These are phyloP conservation scores for Scytalidium lignicola DNA, from an alignment of 2,329 filamentous ascomycete species.

Conservation along the genomic window DNA sequence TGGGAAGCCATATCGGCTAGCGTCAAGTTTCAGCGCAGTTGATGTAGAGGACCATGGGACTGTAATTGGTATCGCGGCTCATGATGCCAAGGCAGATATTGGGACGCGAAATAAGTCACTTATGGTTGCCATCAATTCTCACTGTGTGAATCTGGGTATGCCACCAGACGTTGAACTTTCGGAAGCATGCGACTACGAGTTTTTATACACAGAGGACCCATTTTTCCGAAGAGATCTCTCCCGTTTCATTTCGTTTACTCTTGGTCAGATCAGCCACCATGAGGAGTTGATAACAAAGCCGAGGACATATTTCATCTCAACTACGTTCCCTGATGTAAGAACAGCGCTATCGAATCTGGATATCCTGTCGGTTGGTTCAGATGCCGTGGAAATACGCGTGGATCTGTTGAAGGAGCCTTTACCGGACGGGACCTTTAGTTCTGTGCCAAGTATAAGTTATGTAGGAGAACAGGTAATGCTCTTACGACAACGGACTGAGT, in stretches of 20 bases:
- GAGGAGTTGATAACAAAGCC: constrained; percentile 71
- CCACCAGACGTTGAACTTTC: constrained; percentile 63
- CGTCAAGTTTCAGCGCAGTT: constrained; percentile 49
- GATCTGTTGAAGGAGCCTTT: constrained; percentile 73
- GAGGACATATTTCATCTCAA: constrained; percentile 80
- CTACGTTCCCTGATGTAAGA: constrained; percentile 81
- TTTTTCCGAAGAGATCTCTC: constrained; percentile 72
- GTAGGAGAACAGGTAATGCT: constrained; percentile 84
- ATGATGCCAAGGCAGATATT: constrained; percentile 52
- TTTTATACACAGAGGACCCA: constrained; percentile 69
- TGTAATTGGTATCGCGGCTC: constrained; percentile 62
- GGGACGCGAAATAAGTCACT: constrained; percentile 51
- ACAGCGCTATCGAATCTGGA: constrained; percentile 79
- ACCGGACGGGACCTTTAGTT: constrained; percentile 53
- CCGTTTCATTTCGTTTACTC: constrained; percentile 71
- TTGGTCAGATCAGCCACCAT: constrained; percentile 76
- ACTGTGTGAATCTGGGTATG: constrained; percentile 68
- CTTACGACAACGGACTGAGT: constrained; percentile 73
- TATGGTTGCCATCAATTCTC: constrained; percentile 68
- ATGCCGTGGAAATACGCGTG: constrained; percentile 80
- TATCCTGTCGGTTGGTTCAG: constrained; percentile 79
- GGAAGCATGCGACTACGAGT: constrained; percentile 74
- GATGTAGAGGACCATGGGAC: constrained; percentile 51
- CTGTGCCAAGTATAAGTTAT: constrained; percentile 73
- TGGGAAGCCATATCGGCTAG: constrained; percentile 64